phyloP scores from a whole-genome alignment of 306 rosid species.

The Purshia tridentata region DNA sequence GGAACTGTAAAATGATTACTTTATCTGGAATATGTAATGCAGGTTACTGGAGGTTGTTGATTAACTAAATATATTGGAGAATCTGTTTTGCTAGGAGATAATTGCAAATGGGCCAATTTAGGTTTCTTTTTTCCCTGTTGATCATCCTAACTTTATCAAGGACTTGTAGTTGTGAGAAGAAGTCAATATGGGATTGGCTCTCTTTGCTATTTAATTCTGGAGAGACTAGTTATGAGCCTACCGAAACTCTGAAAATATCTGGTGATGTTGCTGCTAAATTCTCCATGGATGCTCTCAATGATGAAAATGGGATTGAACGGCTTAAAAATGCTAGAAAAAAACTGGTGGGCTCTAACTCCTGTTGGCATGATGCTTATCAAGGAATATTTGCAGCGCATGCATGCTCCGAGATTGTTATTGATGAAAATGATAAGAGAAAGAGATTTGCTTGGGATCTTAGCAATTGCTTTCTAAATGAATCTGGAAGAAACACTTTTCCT shows the following conservation, averaged over 20 bases:
- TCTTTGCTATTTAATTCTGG: too few relatives aligned
- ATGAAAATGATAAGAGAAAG: constrained; percentile 22
- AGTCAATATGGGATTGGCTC: too few relatives aligned
- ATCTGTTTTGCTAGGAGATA: neutral
- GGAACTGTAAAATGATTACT: neutral
- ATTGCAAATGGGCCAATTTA: neutral
- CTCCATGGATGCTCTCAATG: constrained; percentile 11
- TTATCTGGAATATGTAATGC: neutral
- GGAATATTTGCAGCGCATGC: constrained; percentile 8
- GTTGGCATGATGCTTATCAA: constrained; percentile 24
- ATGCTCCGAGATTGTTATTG: constrained; percentile 13
- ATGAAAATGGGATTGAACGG: constrained; percentile 12
- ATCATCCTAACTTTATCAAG: constrained; percentile 10
- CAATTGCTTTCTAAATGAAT: constrained; percentile 28
- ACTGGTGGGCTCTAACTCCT: constrained; percentile 6
- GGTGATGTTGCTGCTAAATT: neutral
- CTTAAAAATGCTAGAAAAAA: constrained; percentile 15
- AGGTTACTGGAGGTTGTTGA: neutral
- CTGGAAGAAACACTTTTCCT: constrained; percentile 44
- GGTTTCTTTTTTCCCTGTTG: neutral
- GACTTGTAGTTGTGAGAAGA: too few relatives aligned
- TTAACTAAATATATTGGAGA: neutral
- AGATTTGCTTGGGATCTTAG: constrained; percentile 31
- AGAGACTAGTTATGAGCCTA: neutral
- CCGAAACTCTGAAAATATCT: neutral